phyloP scores from a whole-genome alignment of 164 flowering plant genomes.

The Cinnamomum micranthum region DNA sequence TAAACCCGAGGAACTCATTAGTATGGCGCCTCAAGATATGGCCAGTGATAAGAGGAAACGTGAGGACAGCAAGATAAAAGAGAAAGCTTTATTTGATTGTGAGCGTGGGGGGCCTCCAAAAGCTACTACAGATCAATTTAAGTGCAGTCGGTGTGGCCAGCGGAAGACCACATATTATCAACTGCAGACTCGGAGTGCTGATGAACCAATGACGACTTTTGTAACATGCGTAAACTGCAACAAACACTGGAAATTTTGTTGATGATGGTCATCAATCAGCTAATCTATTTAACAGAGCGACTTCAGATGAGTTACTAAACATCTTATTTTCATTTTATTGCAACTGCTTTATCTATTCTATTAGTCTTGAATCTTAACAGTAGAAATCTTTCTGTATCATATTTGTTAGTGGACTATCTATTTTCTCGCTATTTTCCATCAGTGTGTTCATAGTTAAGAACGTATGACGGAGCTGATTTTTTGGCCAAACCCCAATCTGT shows the following conservation, averaged over 20 bases:
- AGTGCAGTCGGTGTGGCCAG: slow-evolving; percentile 82
- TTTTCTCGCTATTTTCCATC: no score
- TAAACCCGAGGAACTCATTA: slow-evolving; percentile 52
- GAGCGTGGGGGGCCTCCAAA: slow-evolving; percentile 56
- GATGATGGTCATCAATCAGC: slow-evolving; percentile 5
- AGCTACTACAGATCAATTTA: slow-evolving; percentile 83
- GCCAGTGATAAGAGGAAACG: slow-evolving; percentile 67
- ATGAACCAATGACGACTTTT: slow-evolving; percentile 97
- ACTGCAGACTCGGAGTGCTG: slow-evolving; percentile 95
- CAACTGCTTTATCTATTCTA: no score
- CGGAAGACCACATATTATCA: slow-evolving; percentile 82
- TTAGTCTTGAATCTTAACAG: no score
- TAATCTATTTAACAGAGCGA: no score
- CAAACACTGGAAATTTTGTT: slow-evolving; percentile 92
- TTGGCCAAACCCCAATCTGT: no score
- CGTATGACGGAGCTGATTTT: no score
- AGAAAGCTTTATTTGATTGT: slow-evolving; percentile 72
- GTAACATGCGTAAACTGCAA: slow-evolving; percentile 88
- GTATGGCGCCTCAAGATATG: slow-evolving; percentile 76
- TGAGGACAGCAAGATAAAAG: slow-evolving; percentile 55
- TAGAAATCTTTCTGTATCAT: no score
- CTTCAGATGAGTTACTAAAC: no score
- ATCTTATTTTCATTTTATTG: no score
- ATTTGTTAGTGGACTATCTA: no score
- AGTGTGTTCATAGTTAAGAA: no score